Base-by-base conservation (phyloP, 2,329 filamentous ascomycete genomes). In the Clonostachys byssicola region DNA sequence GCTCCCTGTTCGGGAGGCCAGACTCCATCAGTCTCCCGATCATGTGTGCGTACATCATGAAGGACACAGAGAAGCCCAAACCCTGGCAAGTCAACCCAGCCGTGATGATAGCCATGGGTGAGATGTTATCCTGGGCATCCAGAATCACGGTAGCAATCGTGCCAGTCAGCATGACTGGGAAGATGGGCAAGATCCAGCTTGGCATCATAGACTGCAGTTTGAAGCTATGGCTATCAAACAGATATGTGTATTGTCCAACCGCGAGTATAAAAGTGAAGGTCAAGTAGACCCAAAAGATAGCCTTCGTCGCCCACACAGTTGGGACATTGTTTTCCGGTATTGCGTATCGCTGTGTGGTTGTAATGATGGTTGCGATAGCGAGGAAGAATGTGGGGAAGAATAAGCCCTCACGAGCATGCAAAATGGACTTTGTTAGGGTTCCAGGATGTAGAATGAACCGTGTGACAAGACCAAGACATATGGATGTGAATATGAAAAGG, bases 331-430 rank as follows among this genome's bases (percentile, higher is more conserved):
- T 30, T 4, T 30, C 23, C 0, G 81, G 77, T 14, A 86, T 78
- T 16, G 78, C 84, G 59, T 88, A 91, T 3, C 74, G 68, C 43
- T 88, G 78, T 0, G 84, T 81, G 49, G 80, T 78, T 5, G 82
- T 82, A 52, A 92, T 79, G 49, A 90, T 74, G 1, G 85, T 83
- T 4, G 84, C 82, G 8, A 88, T 54, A 5, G 80, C 79, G 7
- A 92, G 73, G 73, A 86, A 88, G 60, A 84, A 87, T 0, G 86
- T 85, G 5, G 85, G 83, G 47, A 89, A 75, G 69, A 90, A 89
- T 56, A 91, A 78, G 5, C 83, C 81, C 59, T 91, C 85, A 13
- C 82, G 75, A 3, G 80, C 75, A 56, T 88, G 83, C 2, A 76
- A 75, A 12, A 89, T 59, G 2, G 82, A 85, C 30, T 65, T 65